Conservation (phyloP, 192 early-diverging fungal species). For the Podila epigama region DNA sequence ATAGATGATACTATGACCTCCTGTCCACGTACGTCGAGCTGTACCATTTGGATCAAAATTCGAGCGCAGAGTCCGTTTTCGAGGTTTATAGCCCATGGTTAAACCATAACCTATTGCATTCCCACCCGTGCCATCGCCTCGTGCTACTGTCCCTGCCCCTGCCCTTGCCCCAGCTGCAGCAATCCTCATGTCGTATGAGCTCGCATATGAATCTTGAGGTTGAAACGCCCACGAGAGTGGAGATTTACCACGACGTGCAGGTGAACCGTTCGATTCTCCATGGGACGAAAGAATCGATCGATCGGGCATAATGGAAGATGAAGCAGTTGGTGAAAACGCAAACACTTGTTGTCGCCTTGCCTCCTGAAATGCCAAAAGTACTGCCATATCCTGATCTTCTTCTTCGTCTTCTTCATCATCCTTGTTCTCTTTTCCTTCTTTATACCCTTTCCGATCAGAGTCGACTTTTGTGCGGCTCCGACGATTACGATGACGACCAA, state of each 20-base stretch:
- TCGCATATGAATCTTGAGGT: slow-evolving; percentile 2
- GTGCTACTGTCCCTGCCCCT: neutral
- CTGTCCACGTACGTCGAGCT: slow-evolving; percentile 40
- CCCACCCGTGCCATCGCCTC: slow-evolving; percentile 5
- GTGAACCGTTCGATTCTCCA: neutral
- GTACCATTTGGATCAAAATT: slow-evolving; percentile 24
- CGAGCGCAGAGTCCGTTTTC: slow-evolving; percentile 13
- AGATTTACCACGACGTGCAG: neutral
- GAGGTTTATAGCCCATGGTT: slow-evolving; percentile 21
- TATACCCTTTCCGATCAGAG: too few species aligned
- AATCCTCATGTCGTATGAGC: slow-evolving; percentile 19
- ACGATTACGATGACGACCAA: too few species aligned
- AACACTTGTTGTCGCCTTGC: slow-evolving; percentile 22
- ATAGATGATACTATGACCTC: slow-evolving; percentile 48
- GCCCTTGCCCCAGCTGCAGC: slow-evolving; percentile 11
- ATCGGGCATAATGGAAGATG: slow-evolving; percentile 4
- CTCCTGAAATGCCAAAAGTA: slow-evolving; percentile 35
- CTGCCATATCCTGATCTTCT: slow-evolving; percentile 45
- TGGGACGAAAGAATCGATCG: slow-evolving; percentile 25
- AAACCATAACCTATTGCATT: slow-evolving; percentile 1
- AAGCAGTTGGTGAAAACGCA: slow-evolving; percentile 17
- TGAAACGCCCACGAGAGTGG: slow-evolving; percentile 34
- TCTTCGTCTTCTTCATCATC: slow-evolving; percentile 19
- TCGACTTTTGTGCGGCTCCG: too few species aligned
- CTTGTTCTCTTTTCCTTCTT: neutral